phyloP scores from a whole-genome alignment of 352 stramenopile genomes.

The Globisporangium emineosum region DNA sequence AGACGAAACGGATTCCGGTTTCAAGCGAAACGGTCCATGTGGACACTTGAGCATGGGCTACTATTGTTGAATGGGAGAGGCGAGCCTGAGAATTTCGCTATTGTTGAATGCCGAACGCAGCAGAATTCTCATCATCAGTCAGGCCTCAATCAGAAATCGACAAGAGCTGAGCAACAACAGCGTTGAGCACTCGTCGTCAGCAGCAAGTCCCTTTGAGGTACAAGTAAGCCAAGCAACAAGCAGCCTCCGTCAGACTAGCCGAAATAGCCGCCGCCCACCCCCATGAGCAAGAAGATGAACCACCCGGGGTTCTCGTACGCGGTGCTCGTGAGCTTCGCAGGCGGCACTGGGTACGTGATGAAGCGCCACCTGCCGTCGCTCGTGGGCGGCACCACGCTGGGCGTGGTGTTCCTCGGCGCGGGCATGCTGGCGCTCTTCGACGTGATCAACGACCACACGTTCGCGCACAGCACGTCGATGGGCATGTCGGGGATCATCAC shows the following conservation, averaged over 20 bases:
- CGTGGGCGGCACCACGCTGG: slow-evolving; percentile 53
- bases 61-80: background rate
- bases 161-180: background rate
- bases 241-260: background rate
- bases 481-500: slow-evolving; percentile 70
- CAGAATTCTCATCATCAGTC: too few relatives aligned
- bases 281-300: slow-evolving; percentile 26
- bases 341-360: slow-evolving; percentile 55
- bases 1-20: background rate
- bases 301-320: slow-evolving; percentile 78
- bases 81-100: background rate
- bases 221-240: background rate
- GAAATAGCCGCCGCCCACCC: background rate
- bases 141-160: background rate
- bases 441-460: slow-evolving; percentile 68
- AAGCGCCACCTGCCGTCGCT: slow-evolving; percentile 67
- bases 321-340: slow-evolving; percentile 55
- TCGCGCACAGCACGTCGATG: slow-evolving; percentile 62
- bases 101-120: too few relatives aligned
- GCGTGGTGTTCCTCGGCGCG: slow-evolving; percentile 64
- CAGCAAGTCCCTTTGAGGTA: too few relatives aligned
- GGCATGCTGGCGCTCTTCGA: slow-evolving; percentile 67
- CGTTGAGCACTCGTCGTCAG: background rate
- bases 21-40: background rate
- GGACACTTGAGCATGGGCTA: background rate